phyloP scores from a whole-genome alignment of 345 rosid species.

The Adansonia digitata region DNA sequence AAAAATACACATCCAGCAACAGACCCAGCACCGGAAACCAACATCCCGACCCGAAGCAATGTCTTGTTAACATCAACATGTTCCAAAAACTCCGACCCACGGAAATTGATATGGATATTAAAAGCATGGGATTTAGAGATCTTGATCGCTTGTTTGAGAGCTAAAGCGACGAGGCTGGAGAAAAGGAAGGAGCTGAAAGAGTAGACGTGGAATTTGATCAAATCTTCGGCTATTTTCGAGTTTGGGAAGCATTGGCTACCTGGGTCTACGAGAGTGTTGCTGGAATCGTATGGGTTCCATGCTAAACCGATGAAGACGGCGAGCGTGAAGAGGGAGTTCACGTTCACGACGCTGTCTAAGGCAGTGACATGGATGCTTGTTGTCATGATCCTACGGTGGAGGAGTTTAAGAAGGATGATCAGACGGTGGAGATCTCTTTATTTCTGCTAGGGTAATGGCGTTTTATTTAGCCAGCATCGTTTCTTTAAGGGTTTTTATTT shows the following conservation, averaged over 20 bases:
- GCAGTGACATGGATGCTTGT: conserved; percentile 87
- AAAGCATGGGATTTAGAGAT: conserved; percentile 29
- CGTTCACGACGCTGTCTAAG: conserved; percentile 73
- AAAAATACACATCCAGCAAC: conserved; percentile 57
- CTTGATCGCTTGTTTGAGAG: conserved; percentile 76
- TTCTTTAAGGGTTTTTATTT: neutral
- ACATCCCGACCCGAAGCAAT: conserved; percentile 67
- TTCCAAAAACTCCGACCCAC: conserved; percentile 5
- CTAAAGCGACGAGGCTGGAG: conserved; percentile 76
- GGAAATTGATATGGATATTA: neutral
- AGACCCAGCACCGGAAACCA: conserved; percentile 72
- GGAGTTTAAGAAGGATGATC: neutral
- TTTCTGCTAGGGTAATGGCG: too few species aligned
- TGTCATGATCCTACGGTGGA: conserved; percentile 26
- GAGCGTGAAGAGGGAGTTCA: conserved; percentile 86
- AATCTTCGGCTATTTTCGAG: conserved; percentile 42
- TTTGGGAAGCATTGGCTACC: conserved; percentile 35
- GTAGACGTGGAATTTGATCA: conserved; percentile 79
- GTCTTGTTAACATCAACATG: conserved; percentile 37
- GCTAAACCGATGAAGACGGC: conserved; percentile 87
- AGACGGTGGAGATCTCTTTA: too few species aligned
- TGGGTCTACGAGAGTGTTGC: conserved; percentile 39
- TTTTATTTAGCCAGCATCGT: neutral
- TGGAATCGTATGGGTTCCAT: conserved; percentile 57
- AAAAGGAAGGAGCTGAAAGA: conserved; percentile 76